Percentiles rank a stretch among this genome's conserved stretches.
These are phyloP conservation scores for Eutrema japonicum DNA, from an alignment of 345 rosid species.

Conservation along the genomic window DNA sequence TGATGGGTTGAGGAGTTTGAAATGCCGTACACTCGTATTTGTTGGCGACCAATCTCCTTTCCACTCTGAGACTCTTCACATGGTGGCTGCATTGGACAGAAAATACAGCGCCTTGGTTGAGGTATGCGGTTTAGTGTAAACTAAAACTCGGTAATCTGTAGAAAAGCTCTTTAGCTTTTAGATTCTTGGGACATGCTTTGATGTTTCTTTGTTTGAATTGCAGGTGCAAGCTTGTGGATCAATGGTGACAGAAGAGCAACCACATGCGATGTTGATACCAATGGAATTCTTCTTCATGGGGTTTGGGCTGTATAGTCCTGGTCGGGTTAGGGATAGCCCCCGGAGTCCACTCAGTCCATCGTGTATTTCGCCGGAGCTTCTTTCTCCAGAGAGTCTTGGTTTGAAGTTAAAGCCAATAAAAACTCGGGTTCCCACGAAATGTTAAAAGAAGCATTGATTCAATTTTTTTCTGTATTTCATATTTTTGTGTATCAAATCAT, in stretches of 20 bases:
- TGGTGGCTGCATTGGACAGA: constrained; percentile 81
- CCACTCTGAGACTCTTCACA: constrained; percentile 79
- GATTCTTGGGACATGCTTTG: neutral
- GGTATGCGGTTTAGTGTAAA: constrained; percentile 45
- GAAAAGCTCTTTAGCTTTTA: neutral
- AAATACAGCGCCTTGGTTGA: constrained; percentile 88
- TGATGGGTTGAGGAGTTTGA: constrained; percentile 65
- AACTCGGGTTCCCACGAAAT: constrained; percentile 57
- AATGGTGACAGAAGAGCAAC: constrained; percentile 98
- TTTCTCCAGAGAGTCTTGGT: constrained; percentile 98
- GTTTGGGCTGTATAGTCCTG: constrained; percentile 72
- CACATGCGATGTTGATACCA: constrained; percentile 97
- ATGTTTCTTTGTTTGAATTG: constrained; percentile 24
- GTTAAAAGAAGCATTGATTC: constrained; percentile 26
- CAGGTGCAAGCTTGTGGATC: constrained; percentile 99
- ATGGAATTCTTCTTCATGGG: constrained; percentile 93
- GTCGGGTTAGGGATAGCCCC: constrained; percentile 71
- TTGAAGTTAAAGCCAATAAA: constrained; percentile 96
- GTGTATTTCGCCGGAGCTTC: constrained; percentile 94
- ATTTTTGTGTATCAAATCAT: constrained; percentile 5
- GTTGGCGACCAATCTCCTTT: constrained; percentile 95
- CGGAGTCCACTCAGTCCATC: constrained; percentile 88
- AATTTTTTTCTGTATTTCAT: neutral
- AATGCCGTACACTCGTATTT: constrained; percentile 89
- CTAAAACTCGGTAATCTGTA: neutral